Evolutionary conservation across 768 basidiomycete genomes (phyloP), one percentile per base, ranked within the genome.

Genomic region (Leccinum arenicola): DNA sequence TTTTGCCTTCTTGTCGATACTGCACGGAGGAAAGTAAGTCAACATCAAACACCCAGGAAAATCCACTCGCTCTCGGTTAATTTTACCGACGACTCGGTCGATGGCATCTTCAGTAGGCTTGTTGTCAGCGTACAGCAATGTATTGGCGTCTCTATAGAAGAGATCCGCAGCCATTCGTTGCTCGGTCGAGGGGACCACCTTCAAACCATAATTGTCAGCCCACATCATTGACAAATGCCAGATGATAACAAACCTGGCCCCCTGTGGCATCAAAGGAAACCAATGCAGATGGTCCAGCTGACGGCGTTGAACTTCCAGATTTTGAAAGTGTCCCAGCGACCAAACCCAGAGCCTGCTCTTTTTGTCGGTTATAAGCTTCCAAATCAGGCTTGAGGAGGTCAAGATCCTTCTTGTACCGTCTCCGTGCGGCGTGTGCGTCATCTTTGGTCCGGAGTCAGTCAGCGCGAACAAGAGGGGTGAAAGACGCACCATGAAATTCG

Each of bases 101-200:
- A 98, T 93, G 6, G 93, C 95, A 48, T 98, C 97, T 68, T 99
- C 96, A 19, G 82, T 84, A 3, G 97, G 97, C 68, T 96, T 97
- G 78, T 84, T 93, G 73, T 98, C 95, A 2, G 92, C 96, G 69
- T 98, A 99, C 11, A 93, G 80, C 23, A 98, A 79, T 4, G 87
- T 92, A 67, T 97, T 96, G 27, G 93, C 92, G 64, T 98, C 96
- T 52, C 95, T 84, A 73, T 98, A 99, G 49, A 98, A 78, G 64
- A 84, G 85, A 63, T 96, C 94, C 27, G 81, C 82, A 27, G 89
- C 87, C 50, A 87, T 74, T 58, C 82, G 82, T 68, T 91, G 89
- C 52, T 84, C 79, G 36, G 76, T 81, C 35, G 83, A 80, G 15
- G 84, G 80, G 19, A 80, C 72, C 62, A 84, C 65, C 83, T 87